Conservation (phyloP, 129 eudicot species). For the Rutidosis leptorrhynchoides region DNA sequence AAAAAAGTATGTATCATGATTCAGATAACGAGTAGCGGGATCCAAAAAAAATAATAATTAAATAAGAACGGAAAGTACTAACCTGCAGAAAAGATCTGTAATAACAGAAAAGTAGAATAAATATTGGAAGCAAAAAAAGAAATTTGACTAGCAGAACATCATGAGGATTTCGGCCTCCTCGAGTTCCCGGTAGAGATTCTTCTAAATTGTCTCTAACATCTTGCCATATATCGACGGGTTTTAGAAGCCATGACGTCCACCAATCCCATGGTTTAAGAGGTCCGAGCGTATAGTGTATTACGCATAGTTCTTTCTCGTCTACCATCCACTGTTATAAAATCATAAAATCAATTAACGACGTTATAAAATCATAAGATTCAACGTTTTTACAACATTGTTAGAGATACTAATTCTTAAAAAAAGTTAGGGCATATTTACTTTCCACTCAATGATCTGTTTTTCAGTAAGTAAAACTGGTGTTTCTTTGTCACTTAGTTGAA, state of each 20-base stretch:
- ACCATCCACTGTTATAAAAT: slow-evolving; percentile 83
- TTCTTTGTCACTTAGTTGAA: too few relatives aligned
- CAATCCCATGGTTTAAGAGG: slow-evolving; percentile 99
- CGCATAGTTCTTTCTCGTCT: slow-evolving; percentile 74
- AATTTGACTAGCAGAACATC: slow-evolving; percentile 55
- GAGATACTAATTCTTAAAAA: neutral
- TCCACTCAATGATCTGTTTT: too few relatives aligned
- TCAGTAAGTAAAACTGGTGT: too few relatives aligned
- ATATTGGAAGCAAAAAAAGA: slow-evolving; percentile 68
- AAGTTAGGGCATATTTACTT: too few relatives aligned
- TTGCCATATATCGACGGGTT: slow-evolving; percentile 99
- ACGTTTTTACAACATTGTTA: neutral
- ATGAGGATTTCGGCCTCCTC: slow-evolving; percentile 72
- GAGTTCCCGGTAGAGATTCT: slow-evolving; percentile 87
- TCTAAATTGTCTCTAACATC: slow-evolving; percentile 58
- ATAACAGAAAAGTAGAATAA: slow-evolving; percentile 12
- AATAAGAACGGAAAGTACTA: slow-evolving; percentile 19
- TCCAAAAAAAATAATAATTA: slow-evolving; percentile 6
- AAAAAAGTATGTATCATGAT: slow-evolving; percentile 11
- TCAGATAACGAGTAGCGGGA: slow-evolving; percentile 14
- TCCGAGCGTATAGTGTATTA: slow-evolving; percentile 94
- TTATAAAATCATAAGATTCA: neutral
- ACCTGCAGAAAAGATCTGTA: slow-evolving; percentile 14
- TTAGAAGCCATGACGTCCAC: slow-evolving; percentile 98
- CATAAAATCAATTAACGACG: neutral